A percentile compares a stretch with the other conserved stretches of the same genome.
These are phyloP conservation scores for Paramecium primaurelia DNA, from an alignment of 73 alveolate species.

Conservation along the genomic window DNA sequence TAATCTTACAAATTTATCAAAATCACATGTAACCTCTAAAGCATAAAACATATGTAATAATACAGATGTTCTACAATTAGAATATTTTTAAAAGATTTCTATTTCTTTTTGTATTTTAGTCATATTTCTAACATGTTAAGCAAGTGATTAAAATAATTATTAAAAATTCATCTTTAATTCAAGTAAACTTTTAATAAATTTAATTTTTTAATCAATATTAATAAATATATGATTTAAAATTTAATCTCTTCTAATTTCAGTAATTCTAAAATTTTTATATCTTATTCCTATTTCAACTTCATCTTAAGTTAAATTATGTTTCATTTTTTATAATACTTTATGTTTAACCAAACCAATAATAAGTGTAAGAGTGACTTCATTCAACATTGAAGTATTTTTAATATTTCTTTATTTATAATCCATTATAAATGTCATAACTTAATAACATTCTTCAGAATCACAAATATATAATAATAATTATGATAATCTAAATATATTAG, in stretches of 20 bases:
- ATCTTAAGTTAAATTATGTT: background rate
- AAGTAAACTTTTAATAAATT: background rate
- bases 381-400: background rate
- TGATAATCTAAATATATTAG: background rate
- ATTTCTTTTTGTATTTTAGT: background rate
- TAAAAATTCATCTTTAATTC: background rate
- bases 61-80: constrained; percentile 3
- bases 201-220: background rate
- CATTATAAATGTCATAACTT: background rate
- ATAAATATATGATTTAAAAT: background rate
- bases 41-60: background rate
- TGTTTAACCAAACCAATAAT: background rate
- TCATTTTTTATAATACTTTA: background rate
- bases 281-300: background rate
- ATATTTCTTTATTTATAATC: background rate
- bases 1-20: constrained; percentile 14
- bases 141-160: background rate
- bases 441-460: constrained; percentile 36
- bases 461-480: background rate
- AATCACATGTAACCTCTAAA: background rate
- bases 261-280: constrained; percentile 39
- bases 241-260: constrained; percentile 43
- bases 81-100: background rate
- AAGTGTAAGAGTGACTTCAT: background rate
- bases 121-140: background rate